Conservation (phyloP, 116 monocot species). For the Phalaenopsis hybrid region DNA sequence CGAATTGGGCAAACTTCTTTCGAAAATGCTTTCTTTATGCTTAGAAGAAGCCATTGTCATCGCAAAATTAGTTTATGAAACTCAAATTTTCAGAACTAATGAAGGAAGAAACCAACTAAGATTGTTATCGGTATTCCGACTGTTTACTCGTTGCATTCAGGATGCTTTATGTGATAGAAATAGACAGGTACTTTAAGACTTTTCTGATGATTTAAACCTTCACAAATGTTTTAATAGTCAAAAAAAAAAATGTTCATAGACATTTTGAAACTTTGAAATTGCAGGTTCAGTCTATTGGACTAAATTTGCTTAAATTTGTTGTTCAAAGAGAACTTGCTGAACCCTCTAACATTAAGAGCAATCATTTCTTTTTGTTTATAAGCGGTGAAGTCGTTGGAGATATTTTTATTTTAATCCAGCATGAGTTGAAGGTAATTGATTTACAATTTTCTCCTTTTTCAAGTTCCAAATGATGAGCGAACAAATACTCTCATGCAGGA, state of each 20-base stretch:
- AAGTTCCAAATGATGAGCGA: neutral
- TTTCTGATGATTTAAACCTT: neutral
- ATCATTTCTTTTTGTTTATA: slow-evolving; percentile 46
- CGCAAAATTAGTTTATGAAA: slow-evolving; percentile 51
- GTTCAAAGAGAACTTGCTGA: slow-evolving; percentile 58
- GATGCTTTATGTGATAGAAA: slow-evolving; percentile 34
- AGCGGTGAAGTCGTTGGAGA: slow-evolving; percentile 60
- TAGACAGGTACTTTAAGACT: slow-evolving; percentile 38
- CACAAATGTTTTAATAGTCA: neutral
- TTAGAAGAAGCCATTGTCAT: slow-evolving; percentile 57
- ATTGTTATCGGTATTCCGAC: slow-evolving; percentile 24
- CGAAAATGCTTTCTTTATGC: slow-evolving; percentile 59
- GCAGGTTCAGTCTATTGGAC: slow-evolving; percentile 56
- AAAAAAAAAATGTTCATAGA: neutral
- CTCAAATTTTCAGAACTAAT: slow-evolving; percentile 9
- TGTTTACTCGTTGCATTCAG: slow-evolving; percentile 39
- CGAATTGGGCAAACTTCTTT: slow-evolving; percentile 41
- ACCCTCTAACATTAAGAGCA: slow-evolving; percentile 16
- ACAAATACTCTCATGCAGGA: slow-evolving; percentile 33
- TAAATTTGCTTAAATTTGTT: slow-evolving; percentile 49
- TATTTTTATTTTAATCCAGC: slow-evolving; percentile 58
- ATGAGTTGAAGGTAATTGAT: slow-evolving; percentile 48
- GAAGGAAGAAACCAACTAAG: slow-evolving; percentile 13
- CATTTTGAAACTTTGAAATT: neutral
- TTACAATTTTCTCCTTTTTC: neutral